These are phyloP conservation scores for Serendipita sp. DNA, from an alignment of 768 basidiomycete genomes.

Conservation along the genomic window DNA sequence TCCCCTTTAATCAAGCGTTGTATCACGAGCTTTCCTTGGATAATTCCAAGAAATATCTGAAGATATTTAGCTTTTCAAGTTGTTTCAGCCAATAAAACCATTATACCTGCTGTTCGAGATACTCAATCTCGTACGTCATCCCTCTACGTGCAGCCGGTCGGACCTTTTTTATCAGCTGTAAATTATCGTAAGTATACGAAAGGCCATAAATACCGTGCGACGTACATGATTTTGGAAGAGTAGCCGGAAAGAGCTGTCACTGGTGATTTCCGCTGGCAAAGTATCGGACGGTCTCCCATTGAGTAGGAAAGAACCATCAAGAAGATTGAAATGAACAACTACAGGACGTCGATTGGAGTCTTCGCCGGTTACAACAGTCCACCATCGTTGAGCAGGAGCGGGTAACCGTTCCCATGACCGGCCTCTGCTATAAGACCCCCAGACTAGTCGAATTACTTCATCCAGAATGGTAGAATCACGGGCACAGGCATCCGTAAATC, in stretches of 20 bases:
- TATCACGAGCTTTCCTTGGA: constrained; percentile 17
- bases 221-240: constrained; percentile 23
- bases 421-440: constrained; percentile 17
- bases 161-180: neutral
- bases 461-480: constrained; percentile 13
- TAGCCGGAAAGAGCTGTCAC: constrained; percentile 20
- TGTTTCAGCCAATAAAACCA: too few species aligned
- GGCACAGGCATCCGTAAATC: neutral
- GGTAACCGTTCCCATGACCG: constrained; percentile 12
- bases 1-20: constrained; percentile 10
- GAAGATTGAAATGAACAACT: constrained; percentile 25
- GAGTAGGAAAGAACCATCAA: constrained; percentile 27
- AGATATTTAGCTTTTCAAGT: too few species aligned
- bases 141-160: constrained; percentile 14
- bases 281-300: constrained; percentile 25
- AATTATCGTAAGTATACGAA: neutral
- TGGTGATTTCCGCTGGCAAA: constrained; percentile 21
- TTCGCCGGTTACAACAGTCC: constrained; percentile 9
- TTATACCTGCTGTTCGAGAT: constrained; percentile 13
- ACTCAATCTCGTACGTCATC: constrained; percentile 20
- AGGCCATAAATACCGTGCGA: neutral
- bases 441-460: constrained; percentile 18
- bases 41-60: constrained; percentile 21
- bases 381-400: constrained; percentile 14
- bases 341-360: constrained; percentile 13